Conservation (phyloP, 2,329 filamentous ascomycete genomes). For the Scedosporium dehoogii region DNA sequence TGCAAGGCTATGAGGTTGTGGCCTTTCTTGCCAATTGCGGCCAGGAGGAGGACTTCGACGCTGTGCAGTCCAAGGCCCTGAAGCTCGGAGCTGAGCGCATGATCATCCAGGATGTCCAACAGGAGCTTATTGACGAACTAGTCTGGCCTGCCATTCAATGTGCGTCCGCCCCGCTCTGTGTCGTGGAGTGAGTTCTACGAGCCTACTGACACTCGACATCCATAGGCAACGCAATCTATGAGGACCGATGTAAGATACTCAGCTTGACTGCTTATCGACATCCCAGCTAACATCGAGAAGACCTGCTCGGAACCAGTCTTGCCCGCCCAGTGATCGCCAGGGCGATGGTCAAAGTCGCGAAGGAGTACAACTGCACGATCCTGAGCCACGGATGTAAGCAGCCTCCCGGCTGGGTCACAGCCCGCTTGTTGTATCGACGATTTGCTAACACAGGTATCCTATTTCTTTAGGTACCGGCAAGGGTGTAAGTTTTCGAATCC, state of each 20-base stretch:
- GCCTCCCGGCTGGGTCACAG: neutral
- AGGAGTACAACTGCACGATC: conserved; percentile 25
- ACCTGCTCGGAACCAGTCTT: conserved; percentile 38
- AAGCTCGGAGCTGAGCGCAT: conserved; percentile 18
- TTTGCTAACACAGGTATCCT: too few relatives aligned
- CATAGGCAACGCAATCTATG: conserved; percentile 41
- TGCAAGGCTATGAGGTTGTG: conserved; percentile 11
- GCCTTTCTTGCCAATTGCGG: conserved; percentile 54
- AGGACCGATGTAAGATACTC: conserved; percentile 31
- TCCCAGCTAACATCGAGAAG: too few relatives aligned
- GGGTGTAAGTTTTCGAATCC: conserved; percentile 19
- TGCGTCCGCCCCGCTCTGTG: conserved; percentile 23
- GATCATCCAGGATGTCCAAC: conserved; percentile 49
- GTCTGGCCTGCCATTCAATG: conserved; percentile 63
- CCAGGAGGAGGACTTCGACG: conserved; percentile 60
- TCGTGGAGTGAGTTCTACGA: conserved; percentile 31
- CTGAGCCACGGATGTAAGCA: conserved; percentile 37
- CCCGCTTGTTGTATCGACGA: too few relatives aligned
- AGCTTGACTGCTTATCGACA: too few relatives aligned
- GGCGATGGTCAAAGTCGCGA: conserved; percentile 40
- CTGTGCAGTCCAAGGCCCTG: conserved; percentile 54
- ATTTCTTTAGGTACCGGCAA: conserved; percentile 38
- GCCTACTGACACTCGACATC: neutral
- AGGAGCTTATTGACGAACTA: conserved; percentile 65
- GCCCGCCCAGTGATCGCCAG: conserved; percentile 57